Evolutionary conservation across 352 stramenopile species (phyloP), one percentile per base, ranked within the genome.

Genomic region (Phytophthora pisi): DNA sequence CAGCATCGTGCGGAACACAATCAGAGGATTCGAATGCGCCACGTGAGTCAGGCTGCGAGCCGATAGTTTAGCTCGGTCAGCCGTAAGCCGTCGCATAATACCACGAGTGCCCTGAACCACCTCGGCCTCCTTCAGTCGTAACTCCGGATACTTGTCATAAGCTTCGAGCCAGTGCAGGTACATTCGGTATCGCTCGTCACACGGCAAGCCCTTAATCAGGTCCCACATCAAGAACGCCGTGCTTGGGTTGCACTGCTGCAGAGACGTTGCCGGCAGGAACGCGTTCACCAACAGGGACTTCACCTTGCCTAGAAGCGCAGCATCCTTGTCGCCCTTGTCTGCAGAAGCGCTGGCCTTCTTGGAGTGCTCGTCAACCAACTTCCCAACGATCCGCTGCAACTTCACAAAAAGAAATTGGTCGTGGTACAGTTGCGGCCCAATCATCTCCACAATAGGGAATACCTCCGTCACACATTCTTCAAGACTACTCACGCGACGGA

Each of bases 1-100:
- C 26, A 99, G 74, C 81, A 99, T 98, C 13, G 92, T 97, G 20
- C 86, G 89, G 64, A 98, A 98, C 13, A 98, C 93, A 11, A 98
- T 89, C 23, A 98, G 72, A 18, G 96, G 96, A 75, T 98, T 98
- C 34, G 86, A 95, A 62, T 98, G 93, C 5, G 92, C 92, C 23
- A 96, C 86, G 57, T 98, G 96, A 6, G 88, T 95, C 23, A 96
- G 55, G 31, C 72, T 83, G 6, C 88, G 84, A 28, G 85, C 86
- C 2, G 87, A 95, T 3, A 86, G 71, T 55, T 94, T 93, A 6
- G 88, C 88, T 26, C 85, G 84, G 51, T 96, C 88, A 4, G 86
- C 87, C 20, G 88, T 95, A 16, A 96, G 78, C 16, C 88, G 77
- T 46, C 88, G 84, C 86, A 96, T 95, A 30, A 95, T 75, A 16